Base-by-base conservation (phyloP, 2,329 filamentous ascomycete species). In the Trichoderma sp. region DNA sequence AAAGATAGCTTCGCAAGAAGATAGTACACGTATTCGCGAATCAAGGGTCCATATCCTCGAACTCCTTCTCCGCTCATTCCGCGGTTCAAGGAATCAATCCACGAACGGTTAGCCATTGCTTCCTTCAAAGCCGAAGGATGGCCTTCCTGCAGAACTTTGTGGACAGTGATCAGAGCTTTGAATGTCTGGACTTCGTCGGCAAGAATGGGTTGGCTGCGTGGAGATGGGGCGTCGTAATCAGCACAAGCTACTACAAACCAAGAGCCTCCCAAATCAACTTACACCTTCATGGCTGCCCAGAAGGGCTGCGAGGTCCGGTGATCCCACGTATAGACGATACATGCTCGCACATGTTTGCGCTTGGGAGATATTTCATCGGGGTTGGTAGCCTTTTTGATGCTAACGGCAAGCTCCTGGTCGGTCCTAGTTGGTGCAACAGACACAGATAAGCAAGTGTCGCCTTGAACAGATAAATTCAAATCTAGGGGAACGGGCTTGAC, bases 261-360 rank as follows among this genome's bases (percentile, higher is more conserved):
- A 7, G 34, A 2, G 53, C 28, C 3, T 36, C 9, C n/a, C 20
- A 43, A 30, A n/a, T 17, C 67, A 85, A 87, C 92, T 76, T 88
- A 97, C 92, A 98, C 95, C 90, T 99, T 99, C 88, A 99, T 97
- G 80, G 95, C 95, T 71, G 93, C 90, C 96, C 96, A 99, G 82
- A 99, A 99, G 79, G 95, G 93, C 80, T 90, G 88, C 55, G 95
- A 97, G 75, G 92, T 97, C 85, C 97, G 97, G 85, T 99, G 94
- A 83, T 99, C 96, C 96, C 96, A 99, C 72, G 95, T 98, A 82
- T 98, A 98, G 59, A 99, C 95, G 78, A 99, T 99, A 80, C 94
- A 97, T 82, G 93, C 94, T 79, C 96, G 93, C 72, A 99, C 96
- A 92, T 99, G 96, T 84, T 99, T 99, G 78, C 89, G 88, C 81